Base-by-base conservation (phyloP, 2,329 filamentous ascomycete species). In the Sporothrix mexicana region DNA sequence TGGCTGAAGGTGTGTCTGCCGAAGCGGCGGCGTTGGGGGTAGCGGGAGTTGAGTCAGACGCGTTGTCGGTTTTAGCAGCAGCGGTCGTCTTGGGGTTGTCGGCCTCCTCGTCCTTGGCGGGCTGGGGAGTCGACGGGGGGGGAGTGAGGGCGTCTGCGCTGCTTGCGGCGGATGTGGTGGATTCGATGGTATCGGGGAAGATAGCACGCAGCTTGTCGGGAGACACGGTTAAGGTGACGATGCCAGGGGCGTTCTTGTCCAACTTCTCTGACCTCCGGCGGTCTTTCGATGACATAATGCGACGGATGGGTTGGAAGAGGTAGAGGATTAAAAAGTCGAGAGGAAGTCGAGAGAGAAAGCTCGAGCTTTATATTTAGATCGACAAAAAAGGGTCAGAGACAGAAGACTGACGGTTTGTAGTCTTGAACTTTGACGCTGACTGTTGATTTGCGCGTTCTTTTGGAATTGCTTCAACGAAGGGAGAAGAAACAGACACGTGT, bases 31-130 rank as follows among this genome's bases (percentile, higher is more conserved):
- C 70, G n/a, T 68, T 67, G 15, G 89, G 89, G 17, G 89, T 91
- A 57, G 87, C 86, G 23, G 87, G 85, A 45, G 89, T 88, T 30
- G 89, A 90, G 77, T 90, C 87, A 75, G 87, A 86, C 72, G 85
- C 86, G 79, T 86, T 87, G 75, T 90, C 88, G 72, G 85, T 88
- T 25, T 47, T 66, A 25, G 41, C 61, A 66, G 20, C 4, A 25
- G 20, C 41, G 41, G 41, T 20, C 10, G n/a, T 15, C n/a, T 45
- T 66, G 12, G 25, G 17, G 41, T 43, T 13, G n/a, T 25, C 13
- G 41, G n/a, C 41, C 41, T 66, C 61, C 10, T 45, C 20, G 41
- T 66, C 41, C 61, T 66, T 45, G 41, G 61, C 10, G n/a, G 61
- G 61, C 17, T 15, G 6, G 49, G 88, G 70, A 3, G 70, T 59